Evolutionary conservation across 805 yeast species (phyloP).

Genomic region (Cyberlindnera japonica): DNA sequence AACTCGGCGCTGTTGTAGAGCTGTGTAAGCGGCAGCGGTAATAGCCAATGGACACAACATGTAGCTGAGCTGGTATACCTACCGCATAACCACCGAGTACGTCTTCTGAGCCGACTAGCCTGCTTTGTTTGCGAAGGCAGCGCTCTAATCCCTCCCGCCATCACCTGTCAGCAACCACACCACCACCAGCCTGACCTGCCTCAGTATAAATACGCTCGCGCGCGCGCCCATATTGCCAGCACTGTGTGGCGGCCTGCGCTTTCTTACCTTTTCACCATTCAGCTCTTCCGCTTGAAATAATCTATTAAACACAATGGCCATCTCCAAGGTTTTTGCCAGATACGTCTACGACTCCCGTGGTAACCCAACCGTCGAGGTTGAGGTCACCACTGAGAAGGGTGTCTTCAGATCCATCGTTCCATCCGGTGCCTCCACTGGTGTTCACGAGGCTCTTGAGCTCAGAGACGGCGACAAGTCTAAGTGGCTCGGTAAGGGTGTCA

Average conservation of each 20-base stretch:
- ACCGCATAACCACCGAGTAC: no score
- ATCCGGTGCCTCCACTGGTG: slow-evolving; percentile 99
- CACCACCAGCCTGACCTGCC: slow-evolving; percentile 14
- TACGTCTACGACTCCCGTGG: slow-evolving; percentile 99
- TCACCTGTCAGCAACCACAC: slow-evolving; percentile 22
- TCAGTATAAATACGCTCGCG: slow-evolving; percentile 8
- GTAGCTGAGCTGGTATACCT: no score
- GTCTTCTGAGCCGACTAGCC: no score
- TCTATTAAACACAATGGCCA: slow-evolving; percentile 54
- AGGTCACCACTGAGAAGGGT: slow-evolving; percentile 88
- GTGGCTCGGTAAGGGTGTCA: slow-evolving; percentile 99
- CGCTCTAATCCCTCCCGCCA: slow-evolving; percentile 1
- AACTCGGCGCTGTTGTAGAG: no score
- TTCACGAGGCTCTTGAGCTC: slow-evolving; percentile 97
- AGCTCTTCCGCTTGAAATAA: background rate
- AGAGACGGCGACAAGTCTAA: slow-evolving; percentile 97
- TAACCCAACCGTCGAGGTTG: slow-evolving; percentile 99
- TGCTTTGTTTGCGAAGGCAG: no score
- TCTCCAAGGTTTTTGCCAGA: slow-evolving; percentile 87
- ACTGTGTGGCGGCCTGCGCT: background rate
- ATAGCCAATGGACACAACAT: no score
- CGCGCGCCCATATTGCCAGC: slow-evolving; percentile 6
- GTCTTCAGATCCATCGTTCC: slow-evolving; percentile 96
- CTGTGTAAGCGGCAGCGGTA: no score
- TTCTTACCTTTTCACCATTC: background rate